Base-by-base conservation (phyloP, 345 rosid genomes). In the Punica granatum region DNA sequence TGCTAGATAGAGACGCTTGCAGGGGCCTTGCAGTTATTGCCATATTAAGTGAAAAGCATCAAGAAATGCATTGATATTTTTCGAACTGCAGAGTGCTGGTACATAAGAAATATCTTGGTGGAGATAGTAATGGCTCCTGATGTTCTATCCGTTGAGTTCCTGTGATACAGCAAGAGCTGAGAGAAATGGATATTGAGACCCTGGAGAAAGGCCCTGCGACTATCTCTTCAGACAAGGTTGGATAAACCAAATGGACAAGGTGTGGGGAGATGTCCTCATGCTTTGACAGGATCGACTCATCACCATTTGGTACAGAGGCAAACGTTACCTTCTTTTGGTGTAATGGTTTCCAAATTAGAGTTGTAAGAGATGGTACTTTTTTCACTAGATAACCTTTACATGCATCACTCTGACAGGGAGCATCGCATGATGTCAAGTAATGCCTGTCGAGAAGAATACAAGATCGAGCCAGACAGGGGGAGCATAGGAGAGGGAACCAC, bases 171-270 rank as follows among this genome's bases (percentile, higher is more conserved):
- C 77, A 86, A 48, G 92, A 89, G 73, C 73, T 84, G 44, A 51
- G 80, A 81, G 84, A 70, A 32, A 67, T 86, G 82, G 88, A 82
- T 66, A 31, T 70, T 9, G 61, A 65, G 67, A 73, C 82, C 31
- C 85, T 88, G 61, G 86, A 80, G 74, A 86, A 82, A 76, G 86
- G 83, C 81, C 76, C 77, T 61, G 60, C 77, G 48, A 79, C 84
- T 30, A 80, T 88, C 37, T 70, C 75, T 58, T 79, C 83, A 64
- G 98, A 89, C 70, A 81, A 82, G 51, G 79, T 65, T n/a, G 85
- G 78, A 78, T 63, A 69, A 31, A 65, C 62, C 94, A 85, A 62
- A 72, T 84, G 65, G 77, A 79, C 79, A 75, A 80, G 72, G 78
- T 92, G 69, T 70, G 83, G 92, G 90, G 86, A 63, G 61, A 34